Conservation (phyloP, 2,329 filamentous ascomycete genomes). For the Fusarium penzigii region DNA sequence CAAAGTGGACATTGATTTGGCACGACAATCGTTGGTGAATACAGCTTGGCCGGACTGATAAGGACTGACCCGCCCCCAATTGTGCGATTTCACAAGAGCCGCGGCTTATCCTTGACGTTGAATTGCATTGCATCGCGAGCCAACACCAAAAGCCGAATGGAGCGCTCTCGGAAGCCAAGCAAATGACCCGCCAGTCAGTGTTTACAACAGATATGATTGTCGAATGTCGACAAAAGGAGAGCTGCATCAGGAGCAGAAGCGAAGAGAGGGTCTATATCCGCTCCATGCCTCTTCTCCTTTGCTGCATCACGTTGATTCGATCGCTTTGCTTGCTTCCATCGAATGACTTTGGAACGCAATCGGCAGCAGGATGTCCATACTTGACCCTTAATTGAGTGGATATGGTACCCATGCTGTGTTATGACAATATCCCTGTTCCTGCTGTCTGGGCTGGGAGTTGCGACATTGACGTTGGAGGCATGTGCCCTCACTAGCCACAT, state of each 20-base stretch:
- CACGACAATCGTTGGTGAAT: too few relatives aligned
- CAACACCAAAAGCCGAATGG: slow-evolving; percentile 18
- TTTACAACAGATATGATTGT: too few relatives aligned
- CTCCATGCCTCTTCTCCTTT: slow-evolving; percentile 19
- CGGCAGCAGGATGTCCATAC: slow-evolving; percentile 6
- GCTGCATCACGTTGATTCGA: slow-evolving; percentile 19
- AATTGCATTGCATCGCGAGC: too few relatives aligned
- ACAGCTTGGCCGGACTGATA: slow-evolving; percentile 14
- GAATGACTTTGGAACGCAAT: slow-evolving; percentile 11
- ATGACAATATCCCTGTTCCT: slow-evolving; percentile 22
- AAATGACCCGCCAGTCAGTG: too few relatives aligned
- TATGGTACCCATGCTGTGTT: slow-evolving; percentile 15
- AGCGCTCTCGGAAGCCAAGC: slow-evolving; percentile 14
- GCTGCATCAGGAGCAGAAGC: slow-evolving; percentile 9
- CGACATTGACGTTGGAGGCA: background rate
- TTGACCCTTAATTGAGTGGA: slow-evolving; percentile 16
- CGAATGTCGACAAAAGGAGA: background rate
- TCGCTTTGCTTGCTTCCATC: slow-evolving; percentile 18
- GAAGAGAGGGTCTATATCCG: slow-evolving; percentile 14
- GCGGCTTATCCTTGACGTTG: slow-evolving; percentile 11
- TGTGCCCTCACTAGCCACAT: slow-evolving; percentile 30
- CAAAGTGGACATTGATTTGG: too few relatives aligned
- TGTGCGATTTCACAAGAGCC: slow-evolving; percentile 16
- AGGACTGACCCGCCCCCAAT: slow-evolving; percentile 12
- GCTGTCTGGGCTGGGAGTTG: slow-evolving; percentile 1